These are phyloP conservation scores for Lactifluus echinatus DNA, from an alignment of 768 basidiomycete genomes.

Conservation along the genomic window DNA sequence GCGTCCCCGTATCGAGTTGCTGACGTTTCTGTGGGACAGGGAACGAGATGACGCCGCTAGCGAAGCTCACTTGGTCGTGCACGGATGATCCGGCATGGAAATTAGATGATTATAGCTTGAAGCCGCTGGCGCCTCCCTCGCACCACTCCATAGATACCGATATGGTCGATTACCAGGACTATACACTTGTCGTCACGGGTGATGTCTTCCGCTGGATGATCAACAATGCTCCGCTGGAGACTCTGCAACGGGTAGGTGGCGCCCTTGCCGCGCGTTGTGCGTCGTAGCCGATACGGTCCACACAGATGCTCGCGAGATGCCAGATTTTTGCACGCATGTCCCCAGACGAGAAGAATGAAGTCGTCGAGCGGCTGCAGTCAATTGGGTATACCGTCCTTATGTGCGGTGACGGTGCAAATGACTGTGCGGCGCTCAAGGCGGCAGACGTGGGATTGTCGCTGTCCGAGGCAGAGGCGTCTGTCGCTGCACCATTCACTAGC, in stretches of 20 bases:
- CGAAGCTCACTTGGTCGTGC: slow-evolving; percentile 82
- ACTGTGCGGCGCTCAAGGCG: slow-evolving; percentile 96
- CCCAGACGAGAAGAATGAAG: slow-evolving; percentile 98
- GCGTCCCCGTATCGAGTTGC: not conserved
- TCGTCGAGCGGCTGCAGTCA: slow-evolving; percentile 87
- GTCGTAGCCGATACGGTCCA: not conserved
- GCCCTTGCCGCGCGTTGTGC: not conserved
- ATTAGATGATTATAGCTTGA: slow-evolving; percentile 82
- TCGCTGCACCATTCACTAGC: slow-evolving; percentile 96
- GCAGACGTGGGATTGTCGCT: slow-evolving; percentile 96
- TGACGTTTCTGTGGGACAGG: slow-evolving; percentile 32
- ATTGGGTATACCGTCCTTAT: slow-evolving; percentile 96
- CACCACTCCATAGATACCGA: slow-evolving; percentile 62
- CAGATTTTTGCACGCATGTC: slow-evolving; percentile 99
- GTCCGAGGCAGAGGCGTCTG: slow-evolving; percentile 96
- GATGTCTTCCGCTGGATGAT: slow-evolving; percentile 99
- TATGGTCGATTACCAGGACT: slow-evolving; percentile 75
- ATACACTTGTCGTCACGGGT: slow-evolving; percentile 85
- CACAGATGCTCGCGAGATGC: slow-evolving; percentile 92
- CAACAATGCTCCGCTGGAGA: slow-evolving; percentile 88
- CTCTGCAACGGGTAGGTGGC: slow-evolving; percentile 77
- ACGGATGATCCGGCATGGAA: slow-evolving; percentile 83
- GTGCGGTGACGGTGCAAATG: slow-evolving; percentile 99
- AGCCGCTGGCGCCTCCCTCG: slow-evolving; percentile 64
- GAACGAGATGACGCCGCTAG: slow-evolving; percentile 38